phyloP scores from a whole-genome alignment of 805 yeast species.

The Lipomyces sp. region DNA sequence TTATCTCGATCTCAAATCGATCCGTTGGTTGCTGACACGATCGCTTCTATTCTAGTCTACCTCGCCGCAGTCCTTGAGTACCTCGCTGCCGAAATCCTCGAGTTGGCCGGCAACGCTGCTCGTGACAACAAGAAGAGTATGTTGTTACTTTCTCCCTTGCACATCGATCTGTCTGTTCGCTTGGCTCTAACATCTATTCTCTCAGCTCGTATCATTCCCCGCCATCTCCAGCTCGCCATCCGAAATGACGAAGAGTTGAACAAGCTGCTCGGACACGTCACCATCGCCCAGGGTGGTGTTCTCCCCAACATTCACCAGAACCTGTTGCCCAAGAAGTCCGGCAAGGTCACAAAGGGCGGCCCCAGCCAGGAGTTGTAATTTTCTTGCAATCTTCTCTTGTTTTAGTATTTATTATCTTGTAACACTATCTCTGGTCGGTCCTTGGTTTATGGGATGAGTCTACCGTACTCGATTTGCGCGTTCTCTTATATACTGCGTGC shows the following conservation, averaged over 20 bases:
- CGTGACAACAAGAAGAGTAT: slow-evolving; percentile 89
- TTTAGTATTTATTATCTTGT: slow-evolving; percentile 8
- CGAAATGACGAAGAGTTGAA: slow-evolving; percentile 98
- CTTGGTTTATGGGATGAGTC: slow-evolving; percentile 6
- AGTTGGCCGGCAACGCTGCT: slow-evolving; percentile 98
- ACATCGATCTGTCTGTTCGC: no score
- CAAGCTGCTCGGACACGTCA: slow-evolving; percentile 87
- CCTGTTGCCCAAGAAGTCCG: slow-evolving; percentile 78
- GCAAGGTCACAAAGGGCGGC: slow-evolving; percentile 32
- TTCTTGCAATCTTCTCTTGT: neutral
- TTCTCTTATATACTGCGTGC: neutral
- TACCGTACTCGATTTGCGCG: slow-evolving; percentile 1
- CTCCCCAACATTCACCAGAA: slow-evolving; percentile 94
- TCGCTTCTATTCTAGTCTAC: slow-evolving; percentile 47
- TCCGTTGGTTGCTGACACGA: no score
- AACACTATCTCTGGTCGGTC: neutral
- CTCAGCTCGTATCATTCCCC: slow-evolving; percentile 89
- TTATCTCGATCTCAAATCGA: neutral
- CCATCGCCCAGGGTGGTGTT: slow-evolving; percentile 99
- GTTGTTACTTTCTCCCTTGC: slow-evolving; percentile 5
- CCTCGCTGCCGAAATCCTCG: slow-evolving; percentile 93
- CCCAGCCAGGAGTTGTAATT: slow-evolving; percentile 35
- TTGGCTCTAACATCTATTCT: neutral
- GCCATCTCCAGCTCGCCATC: slow-evolving; percentile 97
- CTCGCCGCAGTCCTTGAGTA: slow-evolving; percentile 94